phyloP scores from a whole-genome alignment of 1,284 basidiomycete species.

The Volvariella volvacea region DNA sequence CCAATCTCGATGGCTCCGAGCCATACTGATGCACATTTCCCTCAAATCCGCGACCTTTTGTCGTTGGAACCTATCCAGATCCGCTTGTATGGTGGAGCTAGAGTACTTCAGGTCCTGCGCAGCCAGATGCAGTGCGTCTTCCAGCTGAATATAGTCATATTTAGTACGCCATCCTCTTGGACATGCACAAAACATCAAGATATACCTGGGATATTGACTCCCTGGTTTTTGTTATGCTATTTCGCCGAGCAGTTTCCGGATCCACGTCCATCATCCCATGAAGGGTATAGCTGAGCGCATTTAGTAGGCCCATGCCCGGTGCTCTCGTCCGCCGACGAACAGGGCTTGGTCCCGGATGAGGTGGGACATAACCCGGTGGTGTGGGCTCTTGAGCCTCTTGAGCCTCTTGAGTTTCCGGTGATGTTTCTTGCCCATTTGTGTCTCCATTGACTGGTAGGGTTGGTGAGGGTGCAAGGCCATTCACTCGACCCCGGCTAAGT shows the following conservation, averaged over 20 bases:
- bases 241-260: conserved; percentile 91
- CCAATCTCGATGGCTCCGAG: conserved; percentile 90
- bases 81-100: conserved; percentile 93
- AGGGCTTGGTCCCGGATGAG: conserved; percentile 70
- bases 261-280: conserved; percentile 99
- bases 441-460: neutral
- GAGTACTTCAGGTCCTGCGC: conserved; percentile 94
- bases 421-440: neutral
- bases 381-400: conserved; percentile 16
- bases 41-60: conserved; percentile 96
- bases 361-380: conserved; percentile 50
- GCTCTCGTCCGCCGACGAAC: conserved; percentile 43
- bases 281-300: conserved; percentile 89
- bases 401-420: neutral
- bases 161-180: conserved; percentile 4
- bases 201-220: conserved; percentile 90
- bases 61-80: conserved; percentile 96
- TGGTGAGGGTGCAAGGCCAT: conserved; percentile 8
- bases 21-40: conserved; percentile 89
- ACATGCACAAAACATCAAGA: conserved; percentile 6
- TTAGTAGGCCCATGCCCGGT: conserved; percentile 84
- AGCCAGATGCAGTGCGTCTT: conserved; percentile 85
- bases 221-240: conserved; percentile 88
- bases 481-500: conserved; percentile 50
- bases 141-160: conserved; percentile 50